Evolutionary conservation across 768 basidiomycete genomes (phyloP), one percentile per base, ranked within the genome.

Genomic region (Bullera alba): DNA sequence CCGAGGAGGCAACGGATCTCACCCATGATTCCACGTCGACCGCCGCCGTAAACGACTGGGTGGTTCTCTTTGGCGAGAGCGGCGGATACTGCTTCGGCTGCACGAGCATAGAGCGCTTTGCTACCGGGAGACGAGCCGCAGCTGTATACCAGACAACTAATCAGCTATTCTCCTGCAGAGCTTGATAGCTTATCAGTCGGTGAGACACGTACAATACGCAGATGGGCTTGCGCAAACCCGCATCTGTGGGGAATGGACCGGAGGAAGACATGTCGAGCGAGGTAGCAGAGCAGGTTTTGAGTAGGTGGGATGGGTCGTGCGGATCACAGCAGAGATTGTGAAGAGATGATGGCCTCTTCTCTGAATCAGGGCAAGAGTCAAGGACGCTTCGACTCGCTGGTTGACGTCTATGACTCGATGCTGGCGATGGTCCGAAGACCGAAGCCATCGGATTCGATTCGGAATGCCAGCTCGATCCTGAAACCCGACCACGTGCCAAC

Each of bases 41-140:
- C 91, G 5, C 91, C 91, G 2, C 91, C 91, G 66, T 95, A 96
- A 2, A 96, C 79, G 14, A 95, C 77, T 3, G 82, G 79, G 2
- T 83, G 76, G 0, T 78, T 75, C 15, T 78, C 73, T 6, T 71
- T 70, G 2, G 81, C 87, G 23, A 93, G 73, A 0, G 89, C 86
- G 38, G 75, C 71, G 32, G 87, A 91, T 12, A 95, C 63, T 19
- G 87, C 86, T 86, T 60, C 29, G 1, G 89, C 89, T 14, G 89
- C 87, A 17, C 76, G 70, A 22, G 77, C 72, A 66, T 80, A 90
- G 1, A 82, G 81, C 8, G 78, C 73, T 44, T 78, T 74, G 28
- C 75, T 79, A 22, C 90, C 89, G 0, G 77, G 61, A 0, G 82
- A 85, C 0, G 89, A 85, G 6, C 81, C 91, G 66, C 91, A 93